Base-by-base conservation (phyloP, 176 grass and related monocot species). In the Aegilops sharonensis region DNA sequence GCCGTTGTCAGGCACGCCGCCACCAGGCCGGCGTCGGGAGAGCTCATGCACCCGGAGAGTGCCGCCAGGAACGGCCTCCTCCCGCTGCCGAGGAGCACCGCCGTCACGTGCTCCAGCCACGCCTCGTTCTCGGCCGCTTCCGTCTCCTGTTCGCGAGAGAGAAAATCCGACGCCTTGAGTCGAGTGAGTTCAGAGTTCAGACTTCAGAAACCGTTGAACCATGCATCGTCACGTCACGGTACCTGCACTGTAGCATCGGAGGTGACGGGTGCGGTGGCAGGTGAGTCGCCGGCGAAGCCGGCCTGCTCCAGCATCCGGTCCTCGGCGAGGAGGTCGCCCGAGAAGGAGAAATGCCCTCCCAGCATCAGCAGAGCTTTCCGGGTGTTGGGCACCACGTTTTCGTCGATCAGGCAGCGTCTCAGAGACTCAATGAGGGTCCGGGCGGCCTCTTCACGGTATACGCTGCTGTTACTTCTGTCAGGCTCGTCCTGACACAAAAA, bases 341-440 rank as follows among this genome's bases (percentile, higher is more conserved):
- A 82, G 80, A 78, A 88, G 31, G 88, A 87, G 86, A 95, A 92
- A 8, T 85, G 66, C 5, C 93, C 90, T n/a, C 86, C 88, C 72
- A 92, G 8, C 81, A 95, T 8, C 30, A 92, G 93, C 31, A 95
- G 77, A 64, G 90, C 88, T 78, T 42, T 89, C 77, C 83, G 43
- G 24, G 83, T 82, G 78, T 69, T 79, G 2, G 84, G 37, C 36
- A 87, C 64, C 11, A 13, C 80, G 5, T 74, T 90, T 15, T 82
- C 67, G 2, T 95, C 93, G 8, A 83, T 82, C 54, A 84, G 36
- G 72, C 83, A 90, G 66, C 57, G 52, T 29, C 85, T 81, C 3
- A 92, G 76, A 43, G 88, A 85, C 31, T 78, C 64, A 2, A 77
- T 87, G 30, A 95, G 86, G 76, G 5, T 35, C 67, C 64, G 61